A percentile compares a stretch with the other conserved stretches of the same genome.
Conservation (phyloP, 176 grass and related monocot genomes). For the Juncus effusus region DNA sequence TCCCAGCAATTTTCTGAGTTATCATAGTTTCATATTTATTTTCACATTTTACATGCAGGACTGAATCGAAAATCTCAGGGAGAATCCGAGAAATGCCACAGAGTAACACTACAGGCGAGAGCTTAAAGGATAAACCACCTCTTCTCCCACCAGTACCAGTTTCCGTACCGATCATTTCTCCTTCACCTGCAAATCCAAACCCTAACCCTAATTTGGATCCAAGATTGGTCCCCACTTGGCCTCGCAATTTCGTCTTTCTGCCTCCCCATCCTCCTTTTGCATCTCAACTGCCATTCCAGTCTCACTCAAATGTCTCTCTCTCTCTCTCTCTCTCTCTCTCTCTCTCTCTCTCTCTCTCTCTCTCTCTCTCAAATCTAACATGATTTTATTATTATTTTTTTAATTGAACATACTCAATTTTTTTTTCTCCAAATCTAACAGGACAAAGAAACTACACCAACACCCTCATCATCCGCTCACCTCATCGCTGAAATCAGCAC, state of each 20-base stretch:
- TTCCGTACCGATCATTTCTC: conserved; percentile 16
- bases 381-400: not conserved
- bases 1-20: too few relatives aligned
- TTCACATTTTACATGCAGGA: too few relatives aligned
- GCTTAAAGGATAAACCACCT: conserved; percentile 19
- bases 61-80: too few relatives aligned
- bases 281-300: conserved; percentile 22
- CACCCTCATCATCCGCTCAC: conserved; percentile 27
- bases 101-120: conserved; percentile 5
- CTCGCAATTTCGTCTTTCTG: conserved; percentile 34
- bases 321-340: not conserved
- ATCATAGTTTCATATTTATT: too few relatives aligned
- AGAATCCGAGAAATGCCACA: too few relatives aligned
- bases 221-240: conserved; percentile 35
- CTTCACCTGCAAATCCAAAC: not conserved
- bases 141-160: conserved; percentile 5
- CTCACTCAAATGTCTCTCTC: conserved; percentile 34
- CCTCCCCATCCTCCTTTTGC: conserved; percentile 37
- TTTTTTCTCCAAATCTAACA: conserved; percentile 26
- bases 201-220: conserved; percentile 18
- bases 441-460: conserved; percentile 35
- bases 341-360: not conserved
- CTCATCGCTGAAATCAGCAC: conserved; percentile 33
- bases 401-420: conserved; percentile 20
- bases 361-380: conserved; percentile 11